phyloP scores from a whole-genome alignment of 225 moss, liverwort and hornwort species.

The Bryum argenteum region DNA sequence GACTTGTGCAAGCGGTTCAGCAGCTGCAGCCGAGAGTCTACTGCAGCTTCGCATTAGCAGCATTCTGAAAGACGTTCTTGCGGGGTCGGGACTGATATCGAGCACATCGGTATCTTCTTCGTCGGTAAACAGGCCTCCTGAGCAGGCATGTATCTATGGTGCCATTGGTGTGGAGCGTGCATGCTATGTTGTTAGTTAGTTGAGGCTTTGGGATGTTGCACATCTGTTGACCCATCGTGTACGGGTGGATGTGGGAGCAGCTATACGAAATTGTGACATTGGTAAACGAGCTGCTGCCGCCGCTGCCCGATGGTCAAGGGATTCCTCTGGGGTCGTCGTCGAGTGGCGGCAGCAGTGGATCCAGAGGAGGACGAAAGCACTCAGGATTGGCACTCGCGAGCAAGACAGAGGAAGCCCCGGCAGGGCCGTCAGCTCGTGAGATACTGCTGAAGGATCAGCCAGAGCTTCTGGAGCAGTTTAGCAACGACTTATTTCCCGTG shows the following conservation, averaged over 20 bases:
- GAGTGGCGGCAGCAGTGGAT: constrained; percentile 51
- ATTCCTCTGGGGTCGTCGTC: constrained; percentile 52
- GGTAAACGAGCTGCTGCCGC: constrained; percentile 92
- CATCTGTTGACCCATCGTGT: constrained; percentile 19
- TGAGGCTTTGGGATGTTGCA: neutral
- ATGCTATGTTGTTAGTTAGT: neutral
- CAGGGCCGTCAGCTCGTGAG: constrained; percentile 66
- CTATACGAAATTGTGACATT: constrained; percentile 80
- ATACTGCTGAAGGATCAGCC: constrained; percentile 77
- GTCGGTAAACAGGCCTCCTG: constrained; percentile 95
- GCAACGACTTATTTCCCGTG: constrained; percentile 85
- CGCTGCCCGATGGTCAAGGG: constrained; percentile 70
- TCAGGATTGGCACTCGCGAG: constrained; percentile 55
- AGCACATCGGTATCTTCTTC: constrained; percentile 81
- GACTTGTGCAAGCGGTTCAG: constrained; percentile 91
- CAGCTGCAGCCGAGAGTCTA: constrained; percentile 87
- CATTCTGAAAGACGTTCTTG: constrained; percentile 91
- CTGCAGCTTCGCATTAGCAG: constrained; percentile 86
- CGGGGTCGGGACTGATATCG: constrained; percentile 88
- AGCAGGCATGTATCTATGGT: constrained; percentile 66
- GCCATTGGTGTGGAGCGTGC: constrained; percentile 7
- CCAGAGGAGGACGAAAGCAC: constrained; percentile 73
- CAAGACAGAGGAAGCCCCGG: constrained; percentile 64
- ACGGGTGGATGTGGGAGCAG: constrained; percentile 29
- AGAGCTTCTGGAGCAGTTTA: constrained; percentile 89